Percentiles rank a stretch among this genome's conserved stretches.
Conservation (phyloP, 306 rosid species). For the Begonia masoniana region DNA sequence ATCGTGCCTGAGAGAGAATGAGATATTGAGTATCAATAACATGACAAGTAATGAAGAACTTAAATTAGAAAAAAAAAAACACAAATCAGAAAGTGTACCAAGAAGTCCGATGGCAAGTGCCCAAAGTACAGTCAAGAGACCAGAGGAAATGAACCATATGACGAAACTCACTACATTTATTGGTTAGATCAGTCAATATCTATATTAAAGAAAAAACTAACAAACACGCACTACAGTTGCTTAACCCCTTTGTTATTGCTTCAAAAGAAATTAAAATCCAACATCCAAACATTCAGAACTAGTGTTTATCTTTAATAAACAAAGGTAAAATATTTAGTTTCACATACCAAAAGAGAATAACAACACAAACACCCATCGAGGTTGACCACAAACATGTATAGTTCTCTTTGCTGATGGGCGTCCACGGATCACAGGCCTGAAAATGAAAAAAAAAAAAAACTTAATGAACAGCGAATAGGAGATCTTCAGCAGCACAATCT, state of each 20-base stretch:
- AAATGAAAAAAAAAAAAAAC: constrained; percentile 10
- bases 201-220: not conserved
- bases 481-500: constrained; percentile 4
- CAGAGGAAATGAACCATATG: constrained; percentile 83
- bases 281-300: no score
- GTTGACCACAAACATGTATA: constrained; percentile 77
- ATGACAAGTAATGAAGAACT: constrained; percentile 1
- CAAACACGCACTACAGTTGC: constrained; percentile 2
- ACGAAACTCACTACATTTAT: constrained; percentile 48
- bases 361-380: constrained; percentile 86
- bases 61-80: constrained; percentile 1
- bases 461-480: constrained; percentile 7
- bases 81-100: constrained; percentile 30
- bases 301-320: constrained; percentile 3
- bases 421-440: constrained; percentile 98
- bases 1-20: constrained; percentile 41
- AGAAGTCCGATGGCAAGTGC: constrained; percentile 76
- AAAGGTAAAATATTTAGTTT: not conserved
- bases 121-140: constrained; percentile 71
- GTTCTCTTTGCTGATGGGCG: constrained; percentile 91
- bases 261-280: constrained; percentile 1
- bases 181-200: no score
- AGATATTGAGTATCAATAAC: constrained; percentile 11
- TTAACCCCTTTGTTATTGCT: no score
- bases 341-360: constrained; percentile 59